These are phyloP conservation scores for Colletotrichum zoysiae DNA, from an alignment of 2,329 filamentous ascomycete species.

Conservation along the genomic window DNA sequence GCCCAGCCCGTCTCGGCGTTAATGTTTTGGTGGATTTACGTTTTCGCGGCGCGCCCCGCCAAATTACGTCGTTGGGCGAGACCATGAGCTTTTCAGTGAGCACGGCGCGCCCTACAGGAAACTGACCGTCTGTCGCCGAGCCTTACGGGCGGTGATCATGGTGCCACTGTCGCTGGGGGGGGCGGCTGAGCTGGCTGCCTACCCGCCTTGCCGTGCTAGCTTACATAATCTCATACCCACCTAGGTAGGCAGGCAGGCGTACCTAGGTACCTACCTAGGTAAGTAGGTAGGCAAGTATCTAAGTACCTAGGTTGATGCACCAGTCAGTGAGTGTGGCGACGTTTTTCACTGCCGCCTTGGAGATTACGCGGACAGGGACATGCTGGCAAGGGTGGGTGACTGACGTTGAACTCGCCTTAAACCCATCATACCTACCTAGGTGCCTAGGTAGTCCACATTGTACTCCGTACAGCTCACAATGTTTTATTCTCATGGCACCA, in stretches of 20 bases:
- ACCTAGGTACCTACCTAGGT: no score
- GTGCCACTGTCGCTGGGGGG: neutral
- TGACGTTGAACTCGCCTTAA: conserved; percentile 20
- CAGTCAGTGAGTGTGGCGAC: conserved; percentile 1
- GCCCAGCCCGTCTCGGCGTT: neutral
- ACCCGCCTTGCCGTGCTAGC: neutral
- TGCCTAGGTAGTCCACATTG: no score
- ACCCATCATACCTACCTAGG: neutral
- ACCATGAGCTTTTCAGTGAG: conserved; percentile 13
- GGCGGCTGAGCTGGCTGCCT: neutral
- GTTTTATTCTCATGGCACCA: no score
- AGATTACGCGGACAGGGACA: conserved; percentile 40
- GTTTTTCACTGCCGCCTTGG: conserved; percentile 32
- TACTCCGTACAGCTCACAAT: neutral
- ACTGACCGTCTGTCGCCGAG: neutral
- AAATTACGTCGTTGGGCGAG: conserved; percentile 43
- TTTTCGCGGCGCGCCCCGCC: conserved; percentile 44
- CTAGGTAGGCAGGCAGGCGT: no score
- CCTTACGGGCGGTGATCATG: conserved; percentile 11
- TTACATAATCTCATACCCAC: no score
- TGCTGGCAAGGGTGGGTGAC: conserved; percentile 36
- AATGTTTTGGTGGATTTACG: conserved; percentile 36
- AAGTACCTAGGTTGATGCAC: neutral
- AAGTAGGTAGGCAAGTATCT: no score
- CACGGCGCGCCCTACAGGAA: neutral